Conservation (phyloP, 2,329 filamentous ascomycete genomes). For the Penicillium concentricum region DNA sequence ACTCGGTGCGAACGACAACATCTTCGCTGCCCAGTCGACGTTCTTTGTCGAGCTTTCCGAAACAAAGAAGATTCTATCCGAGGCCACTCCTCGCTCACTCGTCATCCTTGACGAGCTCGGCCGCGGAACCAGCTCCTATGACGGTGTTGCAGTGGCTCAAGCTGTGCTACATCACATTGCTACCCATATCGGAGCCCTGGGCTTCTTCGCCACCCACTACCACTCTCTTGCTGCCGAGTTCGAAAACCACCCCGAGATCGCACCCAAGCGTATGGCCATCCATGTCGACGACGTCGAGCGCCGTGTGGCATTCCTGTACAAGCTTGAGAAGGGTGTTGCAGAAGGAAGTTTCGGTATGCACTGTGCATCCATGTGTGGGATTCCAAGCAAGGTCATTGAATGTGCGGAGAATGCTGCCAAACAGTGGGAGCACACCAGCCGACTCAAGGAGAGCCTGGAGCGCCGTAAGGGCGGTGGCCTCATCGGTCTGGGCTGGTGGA, state of each 20-base stretch:
- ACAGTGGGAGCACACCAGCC: slow-evolving; percentile 93
- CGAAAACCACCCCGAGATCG: slow-evolving; percentile 80
- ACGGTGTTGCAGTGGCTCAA: slow-evolving; percentile 94
- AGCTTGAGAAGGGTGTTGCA: slow-evolving; percentile 86
- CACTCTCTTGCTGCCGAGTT: slow-evolving; percentile 93
- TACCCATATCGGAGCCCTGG: slow-evolving; percentile 86
- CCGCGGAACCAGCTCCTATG: slow-evolving; percentile 90
- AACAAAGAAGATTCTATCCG: slow-evolving; percentile 94
- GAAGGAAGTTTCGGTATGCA: slow-evolving; percentile 99
- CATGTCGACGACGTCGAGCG: slow-evolving; percentile 81
- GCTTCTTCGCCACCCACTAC: slow-evolving; percentile 98
- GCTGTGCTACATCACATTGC: slow-evolving; percentile 96
- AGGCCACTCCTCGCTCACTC: slow-evolving; percentile 88
- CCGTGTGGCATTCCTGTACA: slow-evolving; percentile 95
- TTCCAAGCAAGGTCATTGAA: slow-evolving; percentile 77
- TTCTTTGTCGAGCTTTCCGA: slow-evolving; percentile 98
- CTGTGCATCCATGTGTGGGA: slow-evolving; percentile 97
- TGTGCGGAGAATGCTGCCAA: slow-evolving; percentile 82
- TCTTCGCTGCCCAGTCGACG: slow-evolving; percentile 94
- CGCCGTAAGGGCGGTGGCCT: slow-evolving; percentile 75
- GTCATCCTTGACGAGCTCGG: slow-evolving; percentile 97
- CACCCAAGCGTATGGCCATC: slow-evolving; percentile 87
- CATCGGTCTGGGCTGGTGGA: slow-evolving; percentile 80
- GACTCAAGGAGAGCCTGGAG: slow-evolving; percentile 84
- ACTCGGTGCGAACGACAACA: slow-evolving; percentile 96